Base-by-base conservation (phyloP, 2,329 filamentous ascomycete genomes). In the Aspergillus costaricaensis region DNA sequence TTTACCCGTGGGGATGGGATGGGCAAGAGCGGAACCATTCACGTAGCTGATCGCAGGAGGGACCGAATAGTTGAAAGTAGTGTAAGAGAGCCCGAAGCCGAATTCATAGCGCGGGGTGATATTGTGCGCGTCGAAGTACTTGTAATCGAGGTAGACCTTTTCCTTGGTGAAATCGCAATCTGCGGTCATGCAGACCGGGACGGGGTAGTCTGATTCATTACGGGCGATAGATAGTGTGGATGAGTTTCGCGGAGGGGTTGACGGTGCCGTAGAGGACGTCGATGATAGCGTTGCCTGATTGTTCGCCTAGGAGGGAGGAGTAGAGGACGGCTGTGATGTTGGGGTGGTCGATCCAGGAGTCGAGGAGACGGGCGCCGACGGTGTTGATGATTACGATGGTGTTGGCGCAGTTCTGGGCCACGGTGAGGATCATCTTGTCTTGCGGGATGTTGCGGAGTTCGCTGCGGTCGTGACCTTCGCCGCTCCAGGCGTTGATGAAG, bases 301-400 rank as follows among this genome's bases (percentile, higher is more conserved):
- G 83, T 68, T 89, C 84, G 0, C 87, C 87, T 0, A 86, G 86
- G 0, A 88, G 75, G 65, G 88, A 86, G 3, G 84, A 86, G 64
- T 85, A 85, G 1, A 89, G 77, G 17, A 89, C 76, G 1, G 82
- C 85, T 1, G 85, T 88, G 27, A 89, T 82, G 60, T 89, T 88
- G 14, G 81, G 76, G 59, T 89, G 82, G 54, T 88, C 82, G 62
- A 85, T 78, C 76, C 85, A 89, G 2, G 77, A 76, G 8, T 58
- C 41, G 0, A 88, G 82, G 0, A 87, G 73, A 2, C 86, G 79
- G 10, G 82, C 77, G 1, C 86, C 87, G 1, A 86, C 84, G 43
- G 87, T 88, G 72, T 89, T 86, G 4, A 88, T 79, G 1, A 88
- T 77, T 0, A 88, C 86, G 23, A 89, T 79, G 1, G 86, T 88